Conservation (phyloP, 352 stramenopile genomes). For the Phytophthora pinifolia region DNA sequence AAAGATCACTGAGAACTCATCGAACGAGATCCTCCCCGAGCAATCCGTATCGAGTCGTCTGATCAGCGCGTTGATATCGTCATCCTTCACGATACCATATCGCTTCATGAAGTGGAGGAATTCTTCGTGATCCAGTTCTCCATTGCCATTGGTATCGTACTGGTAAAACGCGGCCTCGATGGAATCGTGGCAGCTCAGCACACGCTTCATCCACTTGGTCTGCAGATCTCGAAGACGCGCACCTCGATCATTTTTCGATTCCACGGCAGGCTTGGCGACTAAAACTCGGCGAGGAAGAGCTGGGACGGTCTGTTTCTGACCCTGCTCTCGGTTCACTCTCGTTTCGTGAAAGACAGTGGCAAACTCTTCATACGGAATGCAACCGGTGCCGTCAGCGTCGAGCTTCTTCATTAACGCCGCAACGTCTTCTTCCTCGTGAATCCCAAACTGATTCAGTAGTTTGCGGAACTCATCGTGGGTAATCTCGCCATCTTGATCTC, state of each 20-base stretch:
- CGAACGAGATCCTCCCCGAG: conserved; percentile 54
- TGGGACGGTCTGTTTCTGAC: background rate
- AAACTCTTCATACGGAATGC: conserved; percentile 72
- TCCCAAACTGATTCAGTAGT: conserved; percentile 51
- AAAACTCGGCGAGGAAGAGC: background rate
- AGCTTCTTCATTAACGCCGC: conserved; percentile 43
- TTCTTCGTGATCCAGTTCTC: conserved; percentile 56
- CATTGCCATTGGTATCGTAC: conserved; percentile 58
- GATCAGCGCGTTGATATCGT: conserved; percentile 56
- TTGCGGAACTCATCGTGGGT: conserved; percentile 48
- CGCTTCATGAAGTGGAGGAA: conserved; percentile 71
- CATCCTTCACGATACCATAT: conserved; percentile 57
- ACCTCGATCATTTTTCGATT: conserved; percentile 32
- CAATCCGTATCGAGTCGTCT: conserved; percentile 45
- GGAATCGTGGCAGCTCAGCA: conserved; percentile 54
- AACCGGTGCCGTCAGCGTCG: conserved; percentile 44
- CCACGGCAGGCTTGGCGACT: conserved; percentile 11
- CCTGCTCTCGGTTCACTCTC: conserved; percentile 12
- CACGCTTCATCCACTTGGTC: conserved; percentile 64
- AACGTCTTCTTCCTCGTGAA: conserved; percentile 46
- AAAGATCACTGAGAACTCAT: conserved; percentile 62
- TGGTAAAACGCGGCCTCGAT: conserved; percentile 65
- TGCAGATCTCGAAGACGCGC: conserved; percentile 47
- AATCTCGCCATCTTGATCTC: conserved; percentile 41
- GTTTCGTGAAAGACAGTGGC: conserved; percentile 54